phyloP scores from a whole-genome alignment of 176 grass and related monocot species.

The Chloris gayana region DNA sequence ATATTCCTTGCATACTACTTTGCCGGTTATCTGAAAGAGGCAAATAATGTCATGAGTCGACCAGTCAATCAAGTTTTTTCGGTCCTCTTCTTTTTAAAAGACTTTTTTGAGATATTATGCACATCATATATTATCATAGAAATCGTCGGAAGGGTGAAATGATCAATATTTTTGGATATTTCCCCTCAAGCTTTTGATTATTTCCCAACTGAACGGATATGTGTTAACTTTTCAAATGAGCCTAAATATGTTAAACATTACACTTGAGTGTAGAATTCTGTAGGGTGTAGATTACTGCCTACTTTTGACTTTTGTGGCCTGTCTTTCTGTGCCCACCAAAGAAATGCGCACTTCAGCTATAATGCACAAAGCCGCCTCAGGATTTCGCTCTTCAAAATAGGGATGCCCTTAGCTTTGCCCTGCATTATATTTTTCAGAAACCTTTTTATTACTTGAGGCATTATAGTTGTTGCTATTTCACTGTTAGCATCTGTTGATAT shows the following conservation, averaged over 20 bases:
- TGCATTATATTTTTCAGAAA: neutral
- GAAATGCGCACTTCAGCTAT: neutral
- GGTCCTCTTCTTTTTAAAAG: neutral
- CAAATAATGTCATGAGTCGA: neutral
- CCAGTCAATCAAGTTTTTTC: neutral
- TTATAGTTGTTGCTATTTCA: neutral
- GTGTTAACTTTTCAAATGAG: neutral
- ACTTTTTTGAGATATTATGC: neutral
- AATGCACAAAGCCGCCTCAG: neutral
- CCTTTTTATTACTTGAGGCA: neutral
- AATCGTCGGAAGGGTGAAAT: neutral
- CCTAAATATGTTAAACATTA: neutral
- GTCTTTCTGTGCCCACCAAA: neutral
- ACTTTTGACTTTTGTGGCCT: neutral
- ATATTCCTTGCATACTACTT: too few relatives aligned
- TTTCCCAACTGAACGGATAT: neutral
- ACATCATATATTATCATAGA: neutral
- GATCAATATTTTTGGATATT: neutral
- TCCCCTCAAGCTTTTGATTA: neutral
- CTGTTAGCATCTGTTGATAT: neutral
- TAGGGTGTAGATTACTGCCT: neutral
- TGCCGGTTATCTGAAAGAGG: constrained; percentile 1
- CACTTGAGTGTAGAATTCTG: neutral
- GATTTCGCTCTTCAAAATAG: neutral
- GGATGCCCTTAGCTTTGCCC: neutral